Evolutionary conservation across 2,329 filamentous ascomycete species (phyloP).

Genomic region (Colletotrichum sp.): DNA sequence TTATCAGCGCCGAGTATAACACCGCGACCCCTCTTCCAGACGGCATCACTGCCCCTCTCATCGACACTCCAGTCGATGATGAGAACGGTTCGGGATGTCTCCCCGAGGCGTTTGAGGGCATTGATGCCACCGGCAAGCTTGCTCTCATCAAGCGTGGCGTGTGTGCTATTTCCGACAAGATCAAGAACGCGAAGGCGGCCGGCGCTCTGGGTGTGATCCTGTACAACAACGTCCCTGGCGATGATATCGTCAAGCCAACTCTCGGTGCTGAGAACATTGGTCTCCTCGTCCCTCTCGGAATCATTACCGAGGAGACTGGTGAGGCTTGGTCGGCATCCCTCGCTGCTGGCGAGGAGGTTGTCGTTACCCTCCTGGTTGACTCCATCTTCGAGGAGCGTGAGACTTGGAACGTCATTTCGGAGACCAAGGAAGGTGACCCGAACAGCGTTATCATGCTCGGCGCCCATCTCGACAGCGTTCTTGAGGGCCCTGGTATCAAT

Average conservation of each 20-base stretch:
- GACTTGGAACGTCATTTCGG: slow-evolving; percentile 45
- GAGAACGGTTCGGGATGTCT: slow-evolving; percentile 44
- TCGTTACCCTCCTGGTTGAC: slow-evolving; percentile 40
- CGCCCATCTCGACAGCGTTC: slow-evolving; percentile 45
- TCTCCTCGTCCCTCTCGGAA: slow-evolving; percentile 38
- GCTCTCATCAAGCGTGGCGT: slow-evolving; percentile 48
- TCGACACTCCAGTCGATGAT: slow-evolving; percentile 41
- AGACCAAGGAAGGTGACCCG: slow-evolving; percentile 46
- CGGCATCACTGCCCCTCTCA: slow-evolving; percentile 39
- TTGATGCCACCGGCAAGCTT: slow-evolving; percentile 48
- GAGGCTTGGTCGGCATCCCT: slow-evolving; percentile 38
- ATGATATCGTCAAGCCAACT: slow-evolving; percentile 50
- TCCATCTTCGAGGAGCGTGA: slow-evolving; percentile 38
- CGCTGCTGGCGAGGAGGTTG: slow-evolving; percentile 34
- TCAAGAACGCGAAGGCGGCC: slow-evolving; percentile 44
- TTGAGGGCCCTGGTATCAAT: slow-evolving; percentile 43
- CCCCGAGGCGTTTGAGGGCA: slow-evolving; percentile 45
- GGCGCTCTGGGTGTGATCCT: slow-evolving; percentile 55
- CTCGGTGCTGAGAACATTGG: slow-evolving; percentile 49
- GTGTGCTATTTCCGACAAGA: slow-evolving; percentile 47
- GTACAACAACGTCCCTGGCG: slow-evolving; percentile 64
- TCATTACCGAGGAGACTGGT: slow-evolving; percentile 39
- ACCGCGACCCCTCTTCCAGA: slow-evolving; percentile 43
- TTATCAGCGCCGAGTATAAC: slow-evolving; percentile 50
- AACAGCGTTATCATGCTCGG: slow-evolving; percentile 47